phyloP scores from a whole-genome alignment of 805 yeast genomes.

The Wickerhamomyces bisporus region DNA sequence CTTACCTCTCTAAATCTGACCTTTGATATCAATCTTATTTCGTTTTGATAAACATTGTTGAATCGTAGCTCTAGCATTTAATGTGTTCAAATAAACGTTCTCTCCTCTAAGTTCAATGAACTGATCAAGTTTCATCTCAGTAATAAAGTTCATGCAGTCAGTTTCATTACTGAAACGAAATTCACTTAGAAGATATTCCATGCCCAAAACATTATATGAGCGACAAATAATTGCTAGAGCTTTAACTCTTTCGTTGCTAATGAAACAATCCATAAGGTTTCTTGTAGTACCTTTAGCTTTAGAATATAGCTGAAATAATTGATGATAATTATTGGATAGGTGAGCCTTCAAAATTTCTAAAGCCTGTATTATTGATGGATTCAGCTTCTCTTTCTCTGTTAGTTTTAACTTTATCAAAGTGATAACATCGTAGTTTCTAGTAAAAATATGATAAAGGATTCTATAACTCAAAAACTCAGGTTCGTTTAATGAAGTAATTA shows the following conservation, averaged over 20 bases:
- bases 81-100: constrained; percentile 28
- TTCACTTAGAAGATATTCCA: constrained; percentile 32
- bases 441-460: constrained; percentile 68
- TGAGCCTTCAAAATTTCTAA: constrained; percentile 28
- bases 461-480: constrained; percentile 71
- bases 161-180: constrained; percentile 35
- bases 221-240: constrained; percentile 52
- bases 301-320: constrained; percentile 41
- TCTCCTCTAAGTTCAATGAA: constrained; percentile 29
- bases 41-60: constrained; percentile 32
- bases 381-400: constrained; percentile 25
- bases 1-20: constrained; percentile 50
- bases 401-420: constrained; percentile 37
- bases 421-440: constrained; percentile 46
- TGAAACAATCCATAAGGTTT: constrained; percentile 46
- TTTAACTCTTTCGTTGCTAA: constrained; percentile 51
- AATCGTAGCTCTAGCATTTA: constrained; percentile 31
- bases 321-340: constrained; percentile 44
- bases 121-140: constrained; percentile 31
- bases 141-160: constrained; percentile 40
- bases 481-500: constrained; percentile 32
- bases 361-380: constrained; percentile 18
- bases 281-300: constrained; percentile 38
- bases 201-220: constrained; percentile 45
- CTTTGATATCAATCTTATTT: constrained; percentile 80